Conservation (phyloP, 2,329 filamentous ascomycete species). For the Trichoderma koningiopsis region DNA sequence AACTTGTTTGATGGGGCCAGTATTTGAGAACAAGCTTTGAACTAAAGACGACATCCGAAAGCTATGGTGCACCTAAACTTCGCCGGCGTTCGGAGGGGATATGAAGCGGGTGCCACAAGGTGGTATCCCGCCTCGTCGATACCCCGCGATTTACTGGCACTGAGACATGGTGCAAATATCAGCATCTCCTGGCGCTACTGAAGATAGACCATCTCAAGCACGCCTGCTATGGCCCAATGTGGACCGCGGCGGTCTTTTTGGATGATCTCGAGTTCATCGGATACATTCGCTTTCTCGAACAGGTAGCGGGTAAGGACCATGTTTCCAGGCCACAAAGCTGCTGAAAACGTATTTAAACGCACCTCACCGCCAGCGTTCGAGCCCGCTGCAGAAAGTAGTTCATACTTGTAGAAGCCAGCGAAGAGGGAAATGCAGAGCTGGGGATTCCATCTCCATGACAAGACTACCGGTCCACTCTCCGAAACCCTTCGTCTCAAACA, state of each 20-base stretch:
- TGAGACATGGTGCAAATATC: neutral
- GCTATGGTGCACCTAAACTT: neutral
- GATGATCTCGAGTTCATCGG: neutral
- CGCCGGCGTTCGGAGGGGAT: neutral
- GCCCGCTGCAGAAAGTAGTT: neutral
- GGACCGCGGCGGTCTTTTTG: neutral
- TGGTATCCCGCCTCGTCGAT: neutral
- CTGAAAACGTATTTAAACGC: neutral
- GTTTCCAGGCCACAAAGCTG: neutral
- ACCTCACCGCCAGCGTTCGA: neutral
- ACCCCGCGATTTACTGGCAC: neutral
- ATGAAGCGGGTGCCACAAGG: neutral
- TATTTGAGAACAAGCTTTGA: constrained; percentile 11
- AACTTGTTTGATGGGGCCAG: neutral
- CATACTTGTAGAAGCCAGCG: neutral
- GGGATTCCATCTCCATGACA: neutral
- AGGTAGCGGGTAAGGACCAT: neutral
- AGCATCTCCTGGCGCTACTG: neutral
- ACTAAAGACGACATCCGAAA: neutral
- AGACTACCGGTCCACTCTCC: neutral
- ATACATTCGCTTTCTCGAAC: neutral
- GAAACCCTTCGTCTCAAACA: neutral
- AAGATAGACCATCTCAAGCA: neutral
- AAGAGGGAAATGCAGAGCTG: neutral
- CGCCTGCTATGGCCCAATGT: neutral